A percentile compares a stretch with the other conserved stretches of the same genome.
phyloP scores from a whole-genome alignment of 1,284 basidiomycete genomes.

The Cutaneotrichosporon mucoides region DNA sequence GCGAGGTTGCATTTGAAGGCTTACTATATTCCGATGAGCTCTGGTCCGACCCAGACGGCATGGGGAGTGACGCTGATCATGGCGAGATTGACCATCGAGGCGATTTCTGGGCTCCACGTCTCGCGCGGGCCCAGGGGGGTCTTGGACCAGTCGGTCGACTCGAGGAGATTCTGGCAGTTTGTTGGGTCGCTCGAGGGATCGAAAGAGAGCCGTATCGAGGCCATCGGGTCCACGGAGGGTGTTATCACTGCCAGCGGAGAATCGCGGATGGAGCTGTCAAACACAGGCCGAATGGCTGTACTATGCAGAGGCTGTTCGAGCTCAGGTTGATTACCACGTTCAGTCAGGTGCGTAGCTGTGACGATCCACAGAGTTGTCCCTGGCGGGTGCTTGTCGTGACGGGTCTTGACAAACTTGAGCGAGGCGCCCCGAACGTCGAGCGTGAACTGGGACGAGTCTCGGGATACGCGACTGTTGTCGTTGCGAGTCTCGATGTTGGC shows the following conservation, averaged over 20 bases:
- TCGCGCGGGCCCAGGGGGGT: conserved; percentile 31
- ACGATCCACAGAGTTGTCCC: neutral
- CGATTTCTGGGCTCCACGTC: conserved; percentile 14
- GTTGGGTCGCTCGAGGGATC: neutral
- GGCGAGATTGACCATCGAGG: neutral
- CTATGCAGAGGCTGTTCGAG: neutral
- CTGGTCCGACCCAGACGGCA: conserved; percentile 34
- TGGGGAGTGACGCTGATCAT: conserved; percentile 14
- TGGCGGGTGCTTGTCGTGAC: neutral
- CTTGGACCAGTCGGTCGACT: conserved; percentile 34
- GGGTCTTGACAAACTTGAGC: conserved; percentile 11
- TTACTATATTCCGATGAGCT: conserved; percentile 34
- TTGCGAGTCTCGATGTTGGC: conserved; percentile 7
- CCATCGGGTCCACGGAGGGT: no score
- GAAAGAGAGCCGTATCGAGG: no score
- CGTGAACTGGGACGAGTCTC: conserved; percentile 3
- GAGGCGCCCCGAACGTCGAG: neutral
- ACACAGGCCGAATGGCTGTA: no score
- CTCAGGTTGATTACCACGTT: neutral
- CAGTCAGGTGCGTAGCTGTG: neutral
- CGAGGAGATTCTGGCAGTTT: conserved; percentile 26
- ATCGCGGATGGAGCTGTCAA: no score
- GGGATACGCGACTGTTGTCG: neutral
- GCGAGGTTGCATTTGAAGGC: neutral
- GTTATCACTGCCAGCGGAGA: no score